These are phyloP conservation scores for Phytophthora agathidicida DNA, from an alignment of 352 stramenopile genomes.

Conservation along the genomic window DNA sequence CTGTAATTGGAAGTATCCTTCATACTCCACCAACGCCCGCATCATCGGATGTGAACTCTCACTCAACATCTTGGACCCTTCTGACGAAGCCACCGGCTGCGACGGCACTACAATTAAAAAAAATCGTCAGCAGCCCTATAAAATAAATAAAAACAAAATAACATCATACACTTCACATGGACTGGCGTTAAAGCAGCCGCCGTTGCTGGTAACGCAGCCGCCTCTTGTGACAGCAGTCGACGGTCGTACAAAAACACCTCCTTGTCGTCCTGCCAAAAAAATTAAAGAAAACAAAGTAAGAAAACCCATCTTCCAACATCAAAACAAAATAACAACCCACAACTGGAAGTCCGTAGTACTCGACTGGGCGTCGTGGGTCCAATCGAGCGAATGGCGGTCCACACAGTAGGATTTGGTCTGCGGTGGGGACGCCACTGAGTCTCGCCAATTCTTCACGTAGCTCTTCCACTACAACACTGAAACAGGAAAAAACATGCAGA, in stretches of 20 bases:
- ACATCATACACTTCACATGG: conserved; percentile 42
- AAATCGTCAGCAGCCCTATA: too few relatives aligned
- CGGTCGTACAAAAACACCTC: conserved; percentile 86
- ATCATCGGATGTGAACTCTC: conserved; percentile 84
- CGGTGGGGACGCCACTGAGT: conserved; percentile 59
- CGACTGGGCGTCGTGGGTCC: conserved; percentile 71
- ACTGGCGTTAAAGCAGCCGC: conserved; percentile 47
- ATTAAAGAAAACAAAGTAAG: not conserved
- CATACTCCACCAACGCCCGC: conserved; percentile 78
- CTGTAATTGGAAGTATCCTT: conserved; percentile 83
- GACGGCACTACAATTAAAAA: conserved; percentile 54
- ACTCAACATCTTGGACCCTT: conserved; percentile 71
- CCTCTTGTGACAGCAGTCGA: conserved; percentile 76
- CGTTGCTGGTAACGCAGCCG: conserved; percentile 34
- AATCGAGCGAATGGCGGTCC: conserved; percentile 79
- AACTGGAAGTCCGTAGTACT: conserved; percentile 67
- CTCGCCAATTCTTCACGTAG: conserved; percentile 66
- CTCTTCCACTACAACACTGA: conserved; percentile 71
- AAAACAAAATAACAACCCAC: conserved; percentile 27
- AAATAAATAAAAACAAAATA: conserved; percentile 3
- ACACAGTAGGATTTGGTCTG: conserved; percentile 83
- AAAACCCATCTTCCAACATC: conserved; percentile 1
- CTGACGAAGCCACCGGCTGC: conserved; percentile 59
- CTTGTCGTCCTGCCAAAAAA: conserved; percentile 51
- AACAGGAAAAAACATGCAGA: not conserved